Base-by-base conservation (phyloP, 139 green algal species). In the Prasinococcaceae sp. region DNA sequence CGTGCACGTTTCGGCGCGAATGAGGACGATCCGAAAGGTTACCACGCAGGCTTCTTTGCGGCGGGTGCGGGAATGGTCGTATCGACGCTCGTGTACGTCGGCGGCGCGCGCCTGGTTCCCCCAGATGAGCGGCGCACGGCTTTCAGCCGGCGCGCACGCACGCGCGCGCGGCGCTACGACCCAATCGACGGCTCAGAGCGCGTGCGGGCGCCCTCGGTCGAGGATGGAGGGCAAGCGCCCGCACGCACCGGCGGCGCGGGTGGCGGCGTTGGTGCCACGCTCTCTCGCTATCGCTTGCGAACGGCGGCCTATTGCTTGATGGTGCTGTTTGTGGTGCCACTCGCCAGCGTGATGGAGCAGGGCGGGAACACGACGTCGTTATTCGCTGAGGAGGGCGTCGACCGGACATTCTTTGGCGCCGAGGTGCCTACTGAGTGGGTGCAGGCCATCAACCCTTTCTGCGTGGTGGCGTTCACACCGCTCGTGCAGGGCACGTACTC, bases 291-390 rank as follows among this genome's bases (percentile, higher is more conserved):
- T 27, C 26, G 28, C 17, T 16, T 12, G 10, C 20, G 47, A 16
- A 22, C 39, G 26, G 28, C 3, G 12, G 50, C 50, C 1, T 3
- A 38, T 10, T 6, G 20, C 50, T 30, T 19, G 19, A 40, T 66
- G 8, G 30, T 20, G n/a, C 2, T 27, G 25, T 16, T 60, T 1
- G 28, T n/a, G 2, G 47, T 60, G 8, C 27, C 14, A 12, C 60
- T 66, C 49, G 60, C 22, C 30, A 30, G 20, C 24, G 58, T 51
- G 2, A 59, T 53, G 30, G 58, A 66, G 58, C 58, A 66, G 38
- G 17, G 37, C 14, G 49, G 58, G 5, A 60, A 52, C 26, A 60
- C 58, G 2, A 16, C 51, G 4, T 19, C 28, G 24, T 6, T 66
- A 8, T 66, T 58, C 27, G 20, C 27, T 22, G 30, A 50, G n/a